These are phyloP conservation scores for Saccharomycopsis selenospora DNA, from an alignment of 805 yeast species.

Conservation along the genomic window DNA sequence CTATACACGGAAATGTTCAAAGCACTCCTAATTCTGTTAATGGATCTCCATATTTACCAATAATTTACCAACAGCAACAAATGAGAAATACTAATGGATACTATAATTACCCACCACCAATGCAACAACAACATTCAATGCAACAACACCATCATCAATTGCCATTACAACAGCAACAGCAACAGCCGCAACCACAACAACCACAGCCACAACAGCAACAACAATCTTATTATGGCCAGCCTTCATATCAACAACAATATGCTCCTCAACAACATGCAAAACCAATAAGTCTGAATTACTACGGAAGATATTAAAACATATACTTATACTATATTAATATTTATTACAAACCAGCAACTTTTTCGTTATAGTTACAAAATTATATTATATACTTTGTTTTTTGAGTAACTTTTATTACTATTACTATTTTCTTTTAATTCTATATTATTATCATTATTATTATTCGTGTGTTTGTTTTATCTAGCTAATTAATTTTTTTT, in stretches of 20 bases:
- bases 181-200: neutral
- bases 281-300: neutral
- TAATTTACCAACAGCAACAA: neutral
- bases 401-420: too few relatives aligned
- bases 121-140: neutral
- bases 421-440: too few relatives aligned
- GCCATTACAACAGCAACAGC: constrained; percentile 3
- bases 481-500: too few relatives aligned
- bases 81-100: neutral
- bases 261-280: constrained; percentile 11
- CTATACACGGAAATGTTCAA: constrained; percentile 8
- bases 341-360: too few relatives aligned
- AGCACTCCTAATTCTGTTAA: neutral
- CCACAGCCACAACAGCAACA: constrained; percentile 15
- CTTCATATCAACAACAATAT: constrained; percentile 7
- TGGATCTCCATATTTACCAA: neutral
- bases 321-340: too few relatives aligned
- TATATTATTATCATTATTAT: too few relatives aligned
- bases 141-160: too few relatives aligned
- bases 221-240: neutral
- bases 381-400: too few relatives aligned
- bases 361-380: too few relatives aligned
- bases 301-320: neutral
- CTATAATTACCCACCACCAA: constrained; percentile 1
- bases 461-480: too few relatives aligned